A percentile compares a stretch with the other conserved stretches of the same genome.
phyloP scores from a whole-genome alignment of 306 rosid species.

The Rosa multiflora region DNA sequence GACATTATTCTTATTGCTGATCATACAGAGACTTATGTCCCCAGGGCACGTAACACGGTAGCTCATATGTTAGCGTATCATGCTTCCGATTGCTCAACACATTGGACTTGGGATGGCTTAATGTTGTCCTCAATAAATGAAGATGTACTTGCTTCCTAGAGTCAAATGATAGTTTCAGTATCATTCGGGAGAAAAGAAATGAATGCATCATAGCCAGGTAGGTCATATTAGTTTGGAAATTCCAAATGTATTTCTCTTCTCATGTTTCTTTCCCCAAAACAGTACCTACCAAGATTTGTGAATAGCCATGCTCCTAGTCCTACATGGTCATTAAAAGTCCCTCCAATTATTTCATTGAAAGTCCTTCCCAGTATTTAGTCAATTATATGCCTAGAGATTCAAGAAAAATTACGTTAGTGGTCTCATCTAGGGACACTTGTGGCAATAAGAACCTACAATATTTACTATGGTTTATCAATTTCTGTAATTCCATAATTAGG shows the following conservation, averaged over 20 bases:
- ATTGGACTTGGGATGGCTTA: neutral
- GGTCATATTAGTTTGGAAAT: neutral
- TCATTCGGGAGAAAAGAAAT: neutral
- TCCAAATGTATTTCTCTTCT: neutral
- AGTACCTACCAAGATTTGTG: neutral
- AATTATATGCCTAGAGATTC: neutral
- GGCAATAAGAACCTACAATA: too few relatives aligned
- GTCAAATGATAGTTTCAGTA: neutral
- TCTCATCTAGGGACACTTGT: too few relatives aligned
- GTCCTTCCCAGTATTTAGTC: neutral
- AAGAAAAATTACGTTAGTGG: too few relatives aligned
- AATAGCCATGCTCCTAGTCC: neutral
- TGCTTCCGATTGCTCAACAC: neutral
- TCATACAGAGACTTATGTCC: neutral
- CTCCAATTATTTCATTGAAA: neutral
- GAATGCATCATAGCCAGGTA: neutral
- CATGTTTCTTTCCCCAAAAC: neutral
- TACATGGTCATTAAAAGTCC: neutral
- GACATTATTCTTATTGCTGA: neutral
- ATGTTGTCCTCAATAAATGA: neutral
- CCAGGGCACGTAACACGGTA: neutral
- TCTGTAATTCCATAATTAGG: neutral
- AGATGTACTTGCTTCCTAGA: neutral
- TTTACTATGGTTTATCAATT: neutral
- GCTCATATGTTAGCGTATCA: neutral